Percentiles rank a stretch among this genome's conserved stretches.
These are phyloP conservation scores for Coemansia sp. DNA, from an alignment of 192 early-diverging fungal genomes.

Conservation along the genomic window DNA sequence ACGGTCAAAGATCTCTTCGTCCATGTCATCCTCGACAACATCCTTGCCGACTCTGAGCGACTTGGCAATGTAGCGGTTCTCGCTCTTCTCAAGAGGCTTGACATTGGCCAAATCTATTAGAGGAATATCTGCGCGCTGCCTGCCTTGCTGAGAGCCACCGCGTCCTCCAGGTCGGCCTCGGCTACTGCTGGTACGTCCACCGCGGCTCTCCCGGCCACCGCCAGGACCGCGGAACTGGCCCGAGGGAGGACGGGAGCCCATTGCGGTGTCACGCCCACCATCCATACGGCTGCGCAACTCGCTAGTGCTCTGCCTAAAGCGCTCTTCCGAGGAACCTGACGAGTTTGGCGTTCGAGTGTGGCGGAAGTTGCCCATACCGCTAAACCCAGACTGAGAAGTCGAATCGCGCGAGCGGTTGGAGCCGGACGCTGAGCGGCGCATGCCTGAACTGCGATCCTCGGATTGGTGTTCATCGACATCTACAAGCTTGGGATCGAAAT, in stretches of 20 bases:
- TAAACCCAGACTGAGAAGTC: constrained; percentile 27
- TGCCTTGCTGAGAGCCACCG: constrained; percentile 50
- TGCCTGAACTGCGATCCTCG: constrained; percentile 47
- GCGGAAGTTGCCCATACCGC: constrained; percentile 57
- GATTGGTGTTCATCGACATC: constrained; percentile 51
- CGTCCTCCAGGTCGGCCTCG: constrained; percentile 36
- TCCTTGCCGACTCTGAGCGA: constrained; percentile 33
- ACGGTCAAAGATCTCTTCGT: constrained; percentile 66
- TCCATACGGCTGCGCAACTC: constrained; percentile 31
- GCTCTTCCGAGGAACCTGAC: constrained; percentile 45
- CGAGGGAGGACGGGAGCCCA: constrained; percentile 48
- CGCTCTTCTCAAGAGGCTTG: constrained; percentile 77
- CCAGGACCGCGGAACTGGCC: constrained; percentile 46
- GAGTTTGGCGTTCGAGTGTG: constrained; percentile 16
- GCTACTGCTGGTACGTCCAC: constrained; percentile 54
- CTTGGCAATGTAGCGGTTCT: constrained; percentile 79
- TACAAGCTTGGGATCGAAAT: constrained; percentile 56
- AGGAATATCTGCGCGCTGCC: constrained; percentile 13
- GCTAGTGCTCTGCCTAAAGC: constrained; percentile 46
- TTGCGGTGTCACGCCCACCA: constrained; percentile 19
- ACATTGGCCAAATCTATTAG: constrained; percentile 57
- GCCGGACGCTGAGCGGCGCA: constrained; percentile 48
- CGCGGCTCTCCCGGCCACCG: constrained; percentile 46
- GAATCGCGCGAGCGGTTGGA: constrained; percentile 42
- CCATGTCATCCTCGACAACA: constrained; percentile 55